Evolutionary conservation across 2,329 filamentous ascomycete genomes (phyloP).

Genomic region (Westerdykella ornata): DNA sequence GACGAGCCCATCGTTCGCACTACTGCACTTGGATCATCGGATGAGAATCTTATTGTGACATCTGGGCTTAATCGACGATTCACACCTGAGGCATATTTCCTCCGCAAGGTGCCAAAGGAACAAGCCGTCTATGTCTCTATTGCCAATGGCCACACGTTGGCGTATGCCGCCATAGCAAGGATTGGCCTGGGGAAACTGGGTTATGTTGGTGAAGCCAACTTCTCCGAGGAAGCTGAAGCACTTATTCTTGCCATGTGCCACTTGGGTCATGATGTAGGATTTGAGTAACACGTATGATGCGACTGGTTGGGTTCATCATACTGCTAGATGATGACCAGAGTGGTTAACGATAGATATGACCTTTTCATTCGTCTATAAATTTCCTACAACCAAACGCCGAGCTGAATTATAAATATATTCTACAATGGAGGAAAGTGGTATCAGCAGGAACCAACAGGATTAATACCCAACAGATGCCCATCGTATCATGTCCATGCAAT

Average conservation of each 20-base stretch:
- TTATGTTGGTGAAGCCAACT: conserved; percentile 22
- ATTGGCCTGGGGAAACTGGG: conserved; percentile 21
- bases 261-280: conserved; percentile 9
- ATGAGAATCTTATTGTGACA: conserved; percentile 13
- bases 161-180: conserved; percentile 17
- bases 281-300: too few species aligned
- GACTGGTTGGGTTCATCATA: too few species aligned
- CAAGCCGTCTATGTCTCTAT: conserved; percentile 11
- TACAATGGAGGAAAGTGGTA: too few species aligned
- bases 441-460: too few species aligned
- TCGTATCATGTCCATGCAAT: too few species aligned
- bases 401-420: too few species aligned
- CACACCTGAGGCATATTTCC: conserved; percentile 12
- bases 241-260: conserved; percentile 25
- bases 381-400: too few species aligned
- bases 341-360: too few species aligned
- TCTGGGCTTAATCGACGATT: conserved; percentile 10
- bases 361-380: too few species aligned
- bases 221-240: conserved; percentile 16
- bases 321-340: too few species aligned
- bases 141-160: background rate
- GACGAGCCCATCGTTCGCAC: background rate
- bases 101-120: conserved; percentile 10
- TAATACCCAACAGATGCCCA: too few species aligned
- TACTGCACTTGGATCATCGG: background rate